Percentiles rank a stretch among this genome's conserved stretches.
Conservation (phyloP, 2,329 filamentous ascomycete genomes). For the Cercospora beticola region DNA sequence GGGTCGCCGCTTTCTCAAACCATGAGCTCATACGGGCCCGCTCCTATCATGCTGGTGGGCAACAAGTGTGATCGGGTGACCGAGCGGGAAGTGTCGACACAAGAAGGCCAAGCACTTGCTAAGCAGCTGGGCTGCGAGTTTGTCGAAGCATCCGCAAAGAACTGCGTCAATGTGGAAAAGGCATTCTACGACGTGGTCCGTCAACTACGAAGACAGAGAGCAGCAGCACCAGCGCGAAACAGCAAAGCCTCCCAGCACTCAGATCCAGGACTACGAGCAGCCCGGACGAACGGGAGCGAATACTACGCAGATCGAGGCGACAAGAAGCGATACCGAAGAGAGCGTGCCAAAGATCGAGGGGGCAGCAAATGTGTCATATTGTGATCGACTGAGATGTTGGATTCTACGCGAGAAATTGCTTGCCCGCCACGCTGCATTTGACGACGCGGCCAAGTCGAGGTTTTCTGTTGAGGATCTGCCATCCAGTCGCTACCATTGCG, state of each 20-base stretch:
- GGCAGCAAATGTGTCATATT: conserved; percentile 34
- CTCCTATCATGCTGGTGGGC: conserved; percentile 96
- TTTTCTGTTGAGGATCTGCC: neutral
- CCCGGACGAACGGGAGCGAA: conserved; percentile 23
- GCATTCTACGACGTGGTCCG: conserved; percentile 97
- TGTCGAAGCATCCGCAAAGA: conserved; percentile 94
- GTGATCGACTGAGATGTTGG: conserved; percentile 20
- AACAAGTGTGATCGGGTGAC: conserved; percentile 98
- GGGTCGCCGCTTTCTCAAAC: conserved; percentile 68
- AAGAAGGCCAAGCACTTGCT: conserved; percentile 89
- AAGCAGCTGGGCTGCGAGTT: conserved; percentile 94
- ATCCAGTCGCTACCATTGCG: neutral
- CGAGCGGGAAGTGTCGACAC: conserved; percentile 92
- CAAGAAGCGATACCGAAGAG: conserved; percentile 29
- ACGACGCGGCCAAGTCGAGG: neutral
- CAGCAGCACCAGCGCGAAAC: conserved; percentile 28
- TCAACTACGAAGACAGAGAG: conserved; percentile 77
- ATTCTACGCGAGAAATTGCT: neutral
- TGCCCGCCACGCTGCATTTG: neutral
- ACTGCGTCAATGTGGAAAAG: conserved; percentile 97
- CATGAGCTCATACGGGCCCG: conserved; percentile 61
- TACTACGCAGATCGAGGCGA: conserved; percentile 23
- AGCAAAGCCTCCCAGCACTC: conserved; percentile 20
- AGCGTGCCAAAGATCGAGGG: conserved; percentile 25
- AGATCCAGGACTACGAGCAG: conserved; percentile 17